These are phyloP conservation scores for Debaryomyces sp. DNA, from an alignment of 1,139 yeast genomes.

Conservation along the genomic window DNA sequence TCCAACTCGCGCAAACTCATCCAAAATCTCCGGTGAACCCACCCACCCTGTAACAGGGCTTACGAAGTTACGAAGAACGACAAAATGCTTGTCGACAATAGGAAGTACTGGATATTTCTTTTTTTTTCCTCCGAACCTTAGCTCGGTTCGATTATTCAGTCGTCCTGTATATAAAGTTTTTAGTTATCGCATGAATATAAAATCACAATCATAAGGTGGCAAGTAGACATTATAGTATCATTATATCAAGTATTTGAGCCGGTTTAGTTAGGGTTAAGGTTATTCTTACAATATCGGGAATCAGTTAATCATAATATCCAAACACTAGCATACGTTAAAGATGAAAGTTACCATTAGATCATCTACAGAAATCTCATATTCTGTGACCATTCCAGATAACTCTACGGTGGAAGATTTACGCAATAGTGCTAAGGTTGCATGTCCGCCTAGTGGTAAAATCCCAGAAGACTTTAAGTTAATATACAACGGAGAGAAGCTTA, in stretches of 20 bases:
- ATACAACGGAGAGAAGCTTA: slow-evolving; percentile 53
- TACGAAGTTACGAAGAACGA: slow-evolving; percentile 5
- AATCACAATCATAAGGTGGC: slow-evolving; percentile 7
- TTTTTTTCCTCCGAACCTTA: neutral
- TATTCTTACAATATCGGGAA: neutral
- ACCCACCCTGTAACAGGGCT: neutral
- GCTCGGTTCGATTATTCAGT: neutral
- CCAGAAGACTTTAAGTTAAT: slow-evolving; percentile 52
- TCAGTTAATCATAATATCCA: neutral
- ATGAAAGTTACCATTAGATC: slow-evolving; percentile 49
- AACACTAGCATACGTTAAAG: neutral
- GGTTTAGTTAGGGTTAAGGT: neutral
- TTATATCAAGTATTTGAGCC: neutral
- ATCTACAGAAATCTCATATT: slow-evolving; percentile 43
- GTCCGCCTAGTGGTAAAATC: slow-evolving; percentile 34
- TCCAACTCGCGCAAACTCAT: neutral
- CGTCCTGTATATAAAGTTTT: neutral
- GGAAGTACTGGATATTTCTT: slow-evolving; percentile 3
- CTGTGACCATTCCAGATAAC: slow-evolving; percentile 51
- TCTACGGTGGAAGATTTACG: slow-evolving; percentile 53
- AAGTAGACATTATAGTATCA: neutral
- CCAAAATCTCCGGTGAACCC: neutral
- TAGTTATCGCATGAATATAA: slow-evolving; percentile 7
- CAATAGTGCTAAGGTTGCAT: slow-evolving; percentile 44
- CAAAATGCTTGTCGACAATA: neutral